A percentile compares a stretch with the other conserved stretches of the same genome.
Conservation (phyloP, 257 asterid species). For the Jacaranda mimosifolia region DNA sequence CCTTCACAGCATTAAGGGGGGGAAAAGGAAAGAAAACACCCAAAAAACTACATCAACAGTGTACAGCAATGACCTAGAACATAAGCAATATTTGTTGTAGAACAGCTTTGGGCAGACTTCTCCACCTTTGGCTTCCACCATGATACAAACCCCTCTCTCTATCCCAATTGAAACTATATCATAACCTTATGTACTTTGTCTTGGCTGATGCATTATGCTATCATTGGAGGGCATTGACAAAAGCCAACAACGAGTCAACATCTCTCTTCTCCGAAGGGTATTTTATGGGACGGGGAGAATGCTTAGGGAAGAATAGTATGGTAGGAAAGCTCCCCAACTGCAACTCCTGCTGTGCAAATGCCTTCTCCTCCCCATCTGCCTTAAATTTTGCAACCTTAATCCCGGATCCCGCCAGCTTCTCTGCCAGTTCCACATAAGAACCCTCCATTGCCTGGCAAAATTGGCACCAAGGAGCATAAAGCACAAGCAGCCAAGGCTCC, state of each 20-base stretch:
- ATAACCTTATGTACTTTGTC: not conserved
- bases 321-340: slow-evolving; percentile 82
- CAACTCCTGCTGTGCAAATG: slow-evolving; percentile 70
- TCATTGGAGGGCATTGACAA: slow-evolving; percentile 73
- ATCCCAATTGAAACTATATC: not conserved
- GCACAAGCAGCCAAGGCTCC: slow-evolving; percentile 58
- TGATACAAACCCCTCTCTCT: not conserved
- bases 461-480: slow-evolving; percentile 64
- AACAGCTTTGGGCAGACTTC: not conserved
- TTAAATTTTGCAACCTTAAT: slow-evolving; percentile 77
- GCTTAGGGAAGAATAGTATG: slow-evolving; percentile 73
- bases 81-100: not conserved
- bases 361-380: slow-evolving; percentile 86
- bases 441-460: slow-evolving; percentile 89
- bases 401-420: slow-evolving; percentile 60
- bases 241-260: slow-evolving; percentile 72
- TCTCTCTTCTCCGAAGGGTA: slow-evolving; percentile 85
- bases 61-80: not conserved
- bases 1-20: not conserved
- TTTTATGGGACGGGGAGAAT: slow-evolving; percentile 65
- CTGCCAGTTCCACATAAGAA: slow-evolving; percentile 68
- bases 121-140: not conserved
- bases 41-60: not conserved
- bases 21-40: not conserved
- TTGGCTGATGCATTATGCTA: not conserved